Evolutionary conservation across 257 asterid species (phyloP).

Genomic region (Petunia secreta): DNA sequence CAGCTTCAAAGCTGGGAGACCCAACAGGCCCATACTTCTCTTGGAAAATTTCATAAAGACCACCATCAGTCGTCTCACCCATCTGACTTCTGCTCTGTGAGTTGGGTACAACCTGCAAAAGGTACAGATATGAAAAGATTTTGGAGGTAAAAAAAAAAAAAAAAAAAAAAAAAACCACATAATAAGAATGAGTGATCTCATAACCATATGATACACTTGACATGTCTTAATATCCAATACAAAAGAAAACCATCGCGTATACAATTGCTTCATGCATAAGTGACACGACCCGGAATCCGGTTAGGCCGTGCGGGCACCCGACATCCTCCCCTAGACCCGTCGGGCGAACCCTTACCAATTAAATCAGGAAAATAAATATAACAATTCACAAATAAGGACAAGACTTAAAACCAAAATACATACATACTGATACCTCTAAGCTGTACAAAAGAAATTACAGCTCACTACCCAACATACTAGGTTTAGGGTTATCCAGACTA

Average conservation of each 20-base stretch:
- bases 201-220: neutral
- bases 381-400: no score
- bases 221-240: constrained; percentile 14
- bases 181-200: neutral
- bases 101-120: constrained; percentile 89
- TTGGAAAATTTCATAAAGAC: constrained; percentile 94
- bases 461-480: no score
- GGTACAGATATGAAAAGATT: constrained; percentile 18
- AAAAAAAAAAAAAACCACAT: neutral
- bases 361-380: no score
- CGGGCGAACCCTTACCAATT: no score
- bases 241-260: constrained; percentile 9
- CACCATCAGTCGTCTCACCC: constrained; percentile 99
- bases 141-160: neutral
- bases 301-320: no score
- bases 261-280: constrained; percentile 1
- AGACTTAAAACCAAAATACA: no score
- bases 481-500: no score
- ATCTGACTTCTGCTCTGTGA: constrained; percentile 98
- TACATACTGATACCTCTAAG: no score
- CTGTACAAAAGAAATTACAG: no score
- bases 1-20: constrained; percentile 91
- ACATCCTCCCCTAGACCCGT: no score
- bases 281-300: no score
- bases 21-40: constrained; percentile 99